Evolutionary conservation across 257 asterid species (phyloP).

Genomic region (Knoxia roxburghii): DNA sequence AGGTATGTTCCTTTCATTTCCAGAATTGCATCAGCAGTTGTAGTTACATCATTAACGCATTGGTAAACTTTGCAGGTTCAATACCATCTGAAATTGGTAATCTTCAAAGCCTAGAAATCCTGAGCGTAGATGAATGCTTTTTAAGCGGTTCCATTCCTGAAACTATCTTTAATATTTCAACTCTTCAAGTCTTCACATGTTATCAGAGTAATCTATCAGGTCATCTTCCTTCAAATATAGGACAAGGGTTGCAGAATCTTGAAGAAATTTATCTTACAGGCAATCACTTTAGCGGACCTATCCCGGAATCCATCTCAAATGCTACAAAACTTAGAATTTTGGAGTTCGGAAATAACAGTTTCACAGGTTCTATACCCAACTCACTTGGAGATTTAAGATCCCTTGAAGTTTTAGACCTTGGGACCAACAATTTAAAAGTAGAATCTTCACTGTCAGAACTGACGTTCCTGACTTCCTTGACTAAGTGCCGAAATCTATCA

Average conservation of each 20-base stretch:
- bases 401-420: constrained; percentile 1
- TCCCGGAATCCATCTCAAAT: constrained; percentile 25
- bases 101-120: too few species aligned
- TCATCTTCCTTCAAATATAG: constrained; percentile 6
- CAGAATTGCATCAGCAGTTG: too few species aligned
- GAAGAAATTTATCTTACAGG: background rate
- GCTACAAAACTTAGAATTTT: constrained; percentile 17
- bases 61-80: too few species aligned
- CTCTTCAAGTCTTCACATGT: constrained; percentile 13
- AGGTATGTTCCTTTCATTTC: too few species aligned
- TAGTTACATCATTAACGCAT: too few species aligned
- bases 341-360: constrained; percentile 1
- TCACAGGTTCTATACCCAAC: constrained; percentile 23
- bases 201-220: background rate
- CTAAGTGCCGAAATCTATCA: background rate
- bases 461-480: constrained; percentile 5
- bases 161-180: too few species aligned
- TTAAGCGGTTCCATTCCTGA: too few species aligned
- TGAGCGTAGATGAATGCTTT: too few species aligned
- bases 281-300: constrained; percentile 9
- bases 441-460: constrained; percentile 2
- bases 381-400: constrained; percentile 17
- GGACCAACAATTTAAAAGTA: constrained; percentile 7
- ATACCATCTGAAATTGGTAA: too few species aligned
- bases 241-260: constrained; percentile 1